Evolutionary conservation across 768 basidiomycete species (phyloP), one percentile per base, ranked within the genome.

Genomic region (Tulasnella sp.): DNA sequence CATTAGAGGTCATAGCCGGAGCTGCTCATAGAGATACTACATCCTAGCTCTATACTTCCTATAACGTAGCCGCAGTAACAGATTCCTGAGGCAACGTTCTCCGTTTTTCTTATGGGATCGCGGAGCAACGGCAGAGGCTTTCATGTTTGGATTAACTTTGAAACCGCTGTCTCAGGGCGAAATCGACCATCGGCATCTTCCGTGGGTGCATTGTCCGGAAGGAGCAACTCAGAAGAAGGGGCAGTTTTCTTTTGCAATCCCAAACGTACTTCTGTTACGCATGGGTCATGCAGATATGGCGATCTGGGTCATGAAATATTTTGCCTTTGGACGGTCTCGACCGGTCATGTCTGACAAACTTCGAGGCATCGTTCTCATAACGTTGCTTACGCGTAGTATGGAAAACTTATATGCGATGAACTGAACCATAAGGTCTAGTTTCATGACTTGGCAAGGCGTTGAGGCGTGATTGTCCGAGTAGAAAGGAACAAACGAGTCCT

Each of bases 121-220:
- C 2, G 91, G 91, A 14, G 79, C 84, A 71, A 86, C 85, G 0
- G 92, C 78, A 92, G 90, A 77, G 83, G 86, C 70, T 93, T 90
- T 77, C 89, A 90, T 77, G 90, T 92, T 82, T 95, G 93, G 93
- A 91, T 88, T 76, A 97, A 95, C 80, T 96, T 96, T 77, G 94
- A 96, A 79, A 96, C 96, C 73, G 94, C 84, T 5, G 85, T 77
- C 84, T 95, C 73, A 88, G 91, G 59, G 69, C 47, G 94, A 98
- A 77, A 92, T 98, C 67, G 95, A 93, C 5, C 98, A 97, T 79
- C 85, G 89, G 36, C 95, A 98, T 77, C 89, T 92, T 76, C 94
- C 94, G 14, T 98, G 98, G 86, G 91, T 94, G 79, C 94, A 94
- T 80, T 94, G 95, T 78, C 90, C 90, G 0, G 86, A 88, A 80